Evolutionary conservation across 305 asterid genomes (phyloP).

Genomic region (Fraxinus albicans): DNA sequence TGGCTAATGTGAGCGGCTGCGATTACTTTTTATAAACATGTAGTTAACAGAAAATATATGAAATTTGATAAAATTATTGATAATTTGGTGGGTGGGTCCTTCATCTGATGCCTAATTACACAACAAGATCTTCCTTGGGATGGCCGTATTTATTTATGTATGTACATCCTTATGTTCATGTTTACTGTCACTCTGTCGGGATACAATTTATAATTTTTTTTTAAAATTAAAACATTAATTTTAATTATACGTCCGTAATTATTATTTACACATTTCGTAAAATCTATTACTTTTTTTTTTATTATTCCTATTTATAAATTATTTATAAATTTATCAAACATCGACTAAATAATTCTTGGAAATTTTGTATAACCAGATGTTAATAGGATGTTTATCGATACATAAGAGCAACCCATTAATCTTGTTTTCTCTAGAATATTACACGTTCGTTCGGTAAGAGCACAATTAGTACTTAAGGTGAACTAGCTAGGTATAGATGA

Average conservation of each 20-base stretch:
- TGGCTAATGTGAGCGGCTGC: conserved; percentile 26
- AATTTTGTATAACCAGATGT: too few relatives aligned
- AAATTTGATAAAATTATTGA: background rate
- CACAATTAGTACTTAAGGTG: too few relatives aligned
- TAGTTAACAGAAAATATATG: background rate
- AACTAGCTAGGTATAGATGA: too few relatives aligned
- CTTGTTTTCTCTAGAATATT: too few relatives aligned
- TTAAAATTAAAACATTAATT: too few relatives aligned
- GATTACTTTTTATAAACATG: conserved; percentile 17
- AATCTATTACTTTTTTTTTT: too few relatives aligned
- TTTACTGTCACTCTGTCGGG: background rate
- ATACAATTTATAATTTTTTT: too few relatives aligned
- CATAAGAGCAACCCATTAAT: too few relatives aligned
- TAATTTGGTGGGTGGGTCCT: conserved; percentile 6
- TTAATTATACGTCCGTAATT: too few relatives aligned
- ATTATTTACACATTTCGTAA: background rate
- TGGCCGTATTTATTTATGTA: conserved; percentile 22
- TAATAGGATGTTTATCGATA: too few relatives aligned
- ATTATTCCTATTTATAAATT: too few relatives aligned
- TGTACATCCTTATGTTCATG: background rate
- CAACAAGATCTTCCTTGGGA: conserved; percentile 23
- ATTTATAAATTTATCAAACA: background rate
- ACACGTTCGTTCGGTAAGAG: too few relatives aligned
- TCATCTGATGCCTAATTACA: conserved; percentile 28
- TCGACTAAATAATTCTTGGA: background rate